Conservation (phyloP, 495 filamentous ascomycete species). For the Xylaria venustula region DNA sequence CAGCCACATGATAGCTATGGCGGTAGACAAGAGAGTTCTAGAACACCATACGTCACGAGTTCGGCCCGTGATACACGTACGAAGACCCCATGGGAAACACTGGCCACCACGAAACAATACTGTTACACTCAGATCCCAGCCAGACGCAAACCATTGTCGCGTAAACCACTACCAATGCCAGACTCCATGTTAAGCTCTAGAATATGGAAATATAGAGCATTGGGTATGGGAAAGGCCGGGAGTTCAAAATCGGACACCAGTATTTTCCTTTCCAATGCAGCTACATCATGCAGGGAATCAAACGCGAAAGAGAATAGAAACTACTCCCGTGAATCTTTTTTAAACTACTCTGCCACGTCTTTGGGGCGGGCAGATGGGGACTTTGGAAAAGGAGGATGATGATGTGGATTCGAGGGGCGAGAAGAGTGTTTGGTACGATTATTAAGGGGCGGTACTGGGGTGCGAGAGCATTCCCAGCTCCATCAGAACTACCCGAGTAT, state of each 20-base stretch:
- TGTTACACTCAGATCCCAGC: slow-evolving; percentile 5
- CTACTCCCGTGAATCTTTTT: slow-evolving; percentile 8
- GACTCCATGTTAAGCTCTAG: not conserved
- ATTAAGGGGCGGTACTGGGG: not conserved
- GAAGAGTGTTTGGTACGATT: not conserved
- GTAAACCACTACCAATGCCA: not conserved
- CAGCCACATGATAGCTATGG: not conserved
- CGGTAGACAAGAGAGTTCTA: not conserved
- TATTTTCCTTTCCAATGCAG: not conserved
- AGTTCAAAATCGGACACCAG: not conserved
- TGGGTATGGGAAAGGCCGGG: slow-evolving; percentile 7
- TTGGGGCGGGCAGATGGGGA: not conserved
- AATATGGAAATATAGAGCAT: not conserved
- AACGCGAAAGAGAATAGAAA: not conserved
- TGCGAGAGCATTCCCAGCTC: not conserved
- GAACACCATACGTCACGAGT: not conserved
- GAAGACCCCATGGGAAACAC: not conserved
- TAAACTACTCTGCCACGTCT: slow-evolving; percentile 8
- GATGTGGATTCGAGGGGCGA: not conserved
- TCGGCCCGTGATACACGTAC: not conserved
- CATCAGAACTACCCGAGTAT: slow-evolving; percentile 14
- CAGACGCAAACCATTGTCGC: not conserved
- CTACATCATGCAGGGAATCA: not conserved
- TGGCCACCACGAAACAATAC: not conserved
- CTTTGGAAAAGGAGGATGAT: not conserved